These are phyloP conservation scores for Typha latifolia DNA, from an alignment of 176 grass and related monocot genomes.

Conservation along the genomic window DNA sequence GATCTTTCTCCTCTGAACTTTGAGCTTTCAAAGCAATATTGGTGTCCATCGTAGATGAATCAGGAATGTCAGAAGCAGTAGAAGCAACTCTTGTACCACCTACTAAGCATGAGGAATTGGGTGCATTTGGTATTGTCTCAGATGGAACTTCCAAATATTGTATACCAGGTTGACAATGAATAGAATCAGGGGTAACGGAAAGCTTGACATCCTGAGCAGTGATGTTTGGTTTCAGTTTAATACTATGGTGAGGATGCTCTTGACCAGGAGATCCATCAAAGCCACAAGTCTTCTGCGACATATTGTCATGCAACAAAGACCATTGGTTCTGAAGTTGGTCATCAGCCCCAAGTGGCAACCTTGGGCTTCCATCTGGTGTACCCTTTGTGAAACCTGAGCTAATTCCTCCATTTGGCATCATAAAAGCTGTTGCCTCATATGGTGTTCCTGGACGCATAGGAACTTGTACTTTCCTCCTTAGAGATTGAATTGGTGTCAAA, in stretches of 20 bases:
- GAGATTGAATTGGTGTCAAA: slow-evolving; percentile 58
- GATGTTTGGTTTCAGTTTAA: slow-evolving; percentile 38
- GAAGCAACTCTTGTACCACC: slow-evolving; percentile 28
- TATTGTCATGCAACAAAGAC: slow-evolving; percentile 29
- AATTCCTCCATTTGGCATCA: slow-evolving; percentile 46
- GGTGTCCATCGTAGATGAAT: slow-evolving; percentile 23
- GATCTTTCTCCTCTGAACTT: slow-evolving; percentile 18
- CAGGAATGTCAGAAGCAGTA: slow-evolving; percentile 21
- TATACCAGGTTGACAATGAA: slow-evolving; percentile 31
- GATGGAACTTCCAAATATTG: slow-evolving; percentile 27
- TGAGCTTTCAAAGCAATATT: slow-evolving; percentile 18
- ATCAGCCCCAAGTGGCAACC: slow-evolving; percentile 34
- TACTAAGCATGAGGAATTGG: slow-evolving; percentile 7
- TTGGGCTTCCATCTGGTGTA: slow-evolving; percentile 66
- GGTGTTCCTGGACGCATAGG: slow-evolving; percentile 34
- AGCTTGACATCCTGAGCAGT: slow-evolving; percentile 25
- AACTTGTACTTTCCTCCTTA: slow-evolving; percentile 45
- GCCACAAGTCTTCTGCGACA: slow-evolving; percentile 40
- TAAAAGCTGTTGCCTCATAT: slow-evolving; percentile 36
- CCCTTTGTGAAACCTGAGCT: slow-evolving; percentile 43
- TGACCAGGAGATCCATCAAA: slow-evolving; percentile 48
- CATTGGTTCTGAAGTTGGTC: slow-evolving; percentile 38
- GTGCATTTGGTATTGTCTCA: slow-evolving; percentile 29
- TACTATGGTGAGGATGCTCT: slow-evolving; percentile 28
- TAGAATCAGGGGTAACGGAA: slow-evolving; percentile 35